Evolutionary conservation across 2,329 filamentous ascomycete species (phyloP), one percentile per base, ranked within the genome.

Genomic region (Capronia coronata): DNA sequence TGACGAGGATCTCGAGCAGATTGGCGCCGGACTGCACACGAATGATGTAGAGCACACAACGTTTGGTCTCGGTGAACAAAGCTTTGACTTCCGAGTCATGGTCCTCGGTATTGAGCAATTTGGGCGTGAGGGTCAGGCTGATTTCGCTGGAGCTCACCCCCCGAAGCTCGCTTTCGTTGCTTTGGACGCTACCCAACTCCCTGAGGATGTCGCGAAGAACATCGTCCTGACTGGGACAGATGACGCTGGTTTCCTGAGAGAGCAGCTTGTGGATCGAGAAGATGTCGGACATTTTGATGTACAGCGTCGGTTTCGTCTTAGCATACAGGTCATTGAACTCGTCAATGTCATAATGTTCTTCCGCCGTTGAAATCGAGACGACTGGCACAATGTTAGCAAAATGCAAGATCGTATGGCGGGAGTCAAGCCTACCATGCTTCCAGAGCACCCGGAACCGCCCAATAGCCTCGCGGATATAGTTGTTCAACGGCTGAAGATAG

Each of bases 281-380:
- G 49, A 98, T 90, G 66, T 98, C 93, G 13, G 86, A 80, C 80
- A 98, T 91, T 72, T 98, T 98, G 74, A 98, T 95, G 72, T 97
- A 98, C n/a, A 98, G 76, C 0, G 91, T 97, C 5, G 93, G 93
- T 68, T 95, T 95, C 57, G 89, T 93, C 67, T 94, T 90, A 49
- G 91, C 87, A 65, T 97, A 97, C 5, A 98, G 77, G 64, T 98
- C 93, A 65, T 96, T 97, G 78, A 93, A 98, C 66, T 97, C 93
- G 65, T 98, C 93, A 65, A 98, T 96, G 67, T 97, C 90, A 64
- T 97, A 98, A 19, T 93, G 93, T 45, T 81, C 78, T 68, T 98
- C 93, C 0, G 88, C 87, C 61, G 93, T 84, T 11, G 86, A 82
- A 10, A 97, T 86, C 10, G 84, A 80, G 58, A 98, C 87, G 53